phyloP scores from a whole-genome alignment of 495 filamentous ascomycete species.

The Xylaria longipes region DNA sequence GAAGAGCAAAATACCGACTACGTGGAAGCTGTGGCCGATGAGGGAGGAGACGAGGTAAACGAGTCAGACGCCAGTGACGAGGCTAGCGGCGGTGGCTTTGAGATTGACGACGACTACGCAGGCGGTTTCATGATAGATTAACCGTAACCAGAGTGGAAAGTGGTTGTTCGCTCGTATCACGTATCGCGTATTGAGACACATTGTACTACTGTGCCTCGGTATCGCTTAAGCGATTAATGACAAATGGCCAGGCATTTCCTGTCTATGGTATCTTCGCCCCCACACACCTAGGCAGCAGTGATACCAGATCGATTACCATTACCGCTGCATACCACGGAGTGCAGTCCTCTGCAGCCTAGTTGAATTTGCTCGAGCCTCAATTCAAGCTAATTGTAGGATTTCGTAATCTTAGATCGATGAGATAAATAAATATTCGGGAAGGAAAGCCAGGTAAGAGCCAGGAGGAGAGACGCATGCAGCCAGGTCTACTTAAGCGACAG shows the following conservation, averaged over 20 bases:
- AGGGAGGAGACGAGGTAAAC: constrained; percentile 24
- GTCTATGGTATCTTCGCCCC: neutral
- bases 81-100: constrained; percentile 43
- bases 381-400: neutral
- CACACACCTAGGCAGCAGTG: constrained; percentile 2
- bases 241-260: constrained; percentile 3
- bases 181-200: neutral
- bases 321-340: neutral
- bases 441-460: neutral
- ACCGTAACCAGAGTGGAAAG: neutral
- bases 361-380: neutral
- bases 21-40: constrained; percentile 21
- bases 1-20: constrained; percentile 17
- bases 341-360: neutral
- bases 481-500: neutral
- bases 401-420: neutral
- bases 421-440: constrained; percentile 7
- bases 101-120: constrained; percentile 39
- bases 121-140: constrained; percentile 39
- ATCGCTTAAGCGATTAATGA: neutral
- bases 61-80: constrained; percentile 35
- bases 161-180: neutral
- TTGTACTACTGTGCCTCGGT: constrained; percentile 5
- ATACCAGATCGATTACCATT: neutral
- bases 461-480: neutral